A percentile compares a stretch with the other conserved stretches of the same genome.
Conservation (phyloP, 805 yeast species). For the Candida arabinofermentans region DNA sequence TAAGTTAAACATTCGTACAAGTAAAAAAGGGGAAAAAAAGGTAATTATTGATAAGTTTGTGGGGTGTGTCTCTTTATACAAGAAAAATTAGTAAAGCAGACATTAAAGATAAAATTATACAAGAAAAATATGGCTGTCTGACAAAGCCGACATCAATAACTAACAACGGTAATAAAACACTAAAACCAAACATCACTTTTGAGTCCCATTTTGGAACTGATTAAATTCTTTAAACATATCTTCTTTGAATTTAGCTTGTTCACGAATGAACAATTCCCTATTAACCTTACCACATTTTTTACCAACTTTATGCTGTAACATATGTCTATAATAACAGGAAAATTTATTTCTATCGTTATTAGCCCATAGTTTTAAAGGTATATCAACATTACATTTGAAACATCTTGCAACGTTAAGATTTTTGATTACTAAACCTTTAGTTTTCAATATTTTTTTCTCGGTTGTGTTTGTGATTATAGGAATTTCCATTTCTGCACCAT, state of each 20-base stretch:
- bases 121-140: no score
- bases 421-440: constrained; percentile 13
- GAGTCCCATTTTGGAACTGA: no score
- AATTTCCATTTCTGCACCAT: constrained; percentile 18
- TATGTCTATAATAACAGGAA: constrained; percentile 16
- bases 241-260: neutral
- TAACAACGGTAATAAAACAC: no score
- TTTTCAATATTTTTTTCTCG: constrained; percentile 16
- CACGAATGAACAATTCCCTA: neutral
- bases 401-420: constrained; percentile 17
- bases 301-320: constrained; percentile 12
- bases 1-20: no score
- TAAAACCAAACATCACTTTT: no score
- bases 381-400: constrained; percentile 10
- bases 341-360: constrained; percentile 13
- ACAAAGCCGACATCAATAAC: no score
- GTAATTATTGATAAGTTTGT: no score
- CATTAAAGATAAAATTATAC: no score
- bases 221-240: no score
- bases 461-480: constrained; percentile 18
- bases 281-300: constrained; percentile 1
- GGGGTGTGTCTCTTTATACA: no score
- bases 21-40: no score
- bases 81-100: no score
- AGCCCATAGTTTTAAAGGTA: constrained; percentile 12